Evolutionary conservation across 2,329 filamentous ascomycete genomes (phyloP).

Genomic region (Diaporthe ampelina): DNA sequence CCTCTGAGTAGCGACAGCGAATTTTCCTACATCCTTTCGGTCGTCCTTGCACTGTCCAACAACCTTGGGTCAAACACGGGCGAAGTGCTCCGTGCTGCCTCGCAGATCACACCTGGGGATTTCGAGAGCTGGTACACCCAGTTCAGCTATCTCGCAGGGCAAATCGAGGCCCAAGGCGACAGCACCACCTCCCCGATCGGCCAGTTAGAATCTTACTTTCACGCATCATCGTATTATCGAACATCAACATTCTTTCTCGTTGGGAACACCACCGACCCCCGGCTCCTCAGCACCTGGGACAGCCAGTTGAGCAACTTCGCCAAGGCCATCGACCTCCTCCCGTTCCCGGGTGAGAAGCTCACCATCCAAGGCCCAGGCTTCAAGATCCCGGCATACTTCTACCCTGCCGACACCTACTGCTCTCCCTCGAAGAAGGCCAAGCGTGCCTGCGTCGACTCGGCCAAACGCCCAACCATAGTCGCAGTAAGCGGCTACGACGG

Average conservation of each 20-base stretch:
- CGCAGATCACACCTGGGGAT: constrained; percentile 46
- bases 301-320: constrained; percentile 54
- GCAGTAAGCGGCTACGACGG: constrained; percentile 54
- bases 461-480: constrained; percentile 51
- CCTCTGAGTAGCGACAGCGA: background rate
- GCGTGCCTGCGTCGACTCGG: constrained; percentile 42
- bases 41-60: constrained; percentile 25
- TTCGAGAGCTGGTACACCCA: constrained; percentile 45
- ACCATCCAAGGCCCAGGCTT: constrained; percentile 48
- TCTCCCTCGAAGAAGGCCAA: constrained; percentile 23
- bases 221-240: constrained; percentile 58
- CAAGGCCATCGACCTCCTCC: constrained; percentile 53
- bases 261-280: constrained; percentile 56
- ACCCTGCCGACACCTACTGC: constrained; percentile 38
- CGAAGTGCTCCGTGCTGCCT: constrained; percentile 51
- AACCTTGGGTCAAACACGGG: constrained; percentile 49
- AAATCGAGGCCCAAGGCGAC: constrained; percentile 42
- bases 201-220: constrained; percentile 50
- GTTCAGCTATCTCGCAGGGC: constrained; percentile 46
- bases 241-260: constrained; percentile 58
- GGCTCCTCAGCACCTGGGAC: constrained; percentile 55
- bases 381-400: constrained; percentile 45
- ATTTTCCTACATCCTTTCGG: background rate
- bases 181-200: constrained; percentile 47
- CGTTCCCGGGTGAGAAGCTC: constrained; percentile 53